Evolutionary conservation across 306 rosid genomes (phyloP), one percentile per base, ranked within the genome.

Genomic region (Myrica gale): DNA sequence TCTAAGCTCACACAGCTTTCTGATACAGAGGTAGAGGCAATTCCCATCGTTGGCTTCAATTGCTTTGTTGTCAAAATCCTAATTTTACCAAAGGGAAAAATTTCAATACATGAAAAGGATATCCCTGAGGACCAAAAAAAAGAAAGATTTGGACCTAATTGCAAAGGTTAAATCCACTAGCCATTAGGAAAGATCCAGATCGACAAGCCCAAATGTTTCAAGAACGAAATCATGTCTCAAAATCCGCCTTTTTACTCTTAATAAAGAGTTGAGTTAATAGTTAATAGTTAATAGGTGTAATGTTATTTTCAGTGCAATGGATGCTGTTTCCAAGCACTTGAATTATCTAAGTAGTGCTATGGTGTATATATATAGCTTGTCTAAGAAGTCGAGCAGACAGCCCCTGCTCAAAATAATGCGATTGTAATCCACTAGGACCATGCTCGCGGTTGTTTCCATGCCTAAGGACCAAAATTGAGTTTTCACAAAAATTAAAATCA

Each of bases 361-460:
- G 77, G 99, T 95, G 82, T 95, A n/a, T 95, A 84, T 95, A 95
- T 1, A 98, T 95, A 76, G 99, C 99, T 82, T 95, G 99, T 79
- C 99, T 90, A 71, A 95, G 92, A 41, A 95, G 82, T 68, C 99
- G 98, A 47, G 99, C 99, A 16, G 99, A 92, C 17, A 95, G 88
- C 80, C 97, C 99, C 99, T 95, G 86, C 82, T 79, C 71, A 74
- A 55, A 79, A 68, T 50, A 78, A 72, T 53, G 58, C 47, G 62
- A 9, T 54, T 80, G n/a, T n/a, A n/a, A n/a, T n/a, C n/a, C n/a
- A n/a, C n/a, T n/a, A n/a, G n/a, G n/a, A n/a, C n/a, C n/a, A n/a
- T n/a, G n/a, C n/a, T n/a, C n/a, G n/a, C n/a, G n/a, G n/a, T n/a
- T n/a, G n/a, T n/a, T n/a, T n/a, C n/a, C n/a, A n/a, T n/a, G n/a